Conservation (phyloP, 2,329 filamentous ascomycete genomes). For the Cercospora citrullina region DNA sequence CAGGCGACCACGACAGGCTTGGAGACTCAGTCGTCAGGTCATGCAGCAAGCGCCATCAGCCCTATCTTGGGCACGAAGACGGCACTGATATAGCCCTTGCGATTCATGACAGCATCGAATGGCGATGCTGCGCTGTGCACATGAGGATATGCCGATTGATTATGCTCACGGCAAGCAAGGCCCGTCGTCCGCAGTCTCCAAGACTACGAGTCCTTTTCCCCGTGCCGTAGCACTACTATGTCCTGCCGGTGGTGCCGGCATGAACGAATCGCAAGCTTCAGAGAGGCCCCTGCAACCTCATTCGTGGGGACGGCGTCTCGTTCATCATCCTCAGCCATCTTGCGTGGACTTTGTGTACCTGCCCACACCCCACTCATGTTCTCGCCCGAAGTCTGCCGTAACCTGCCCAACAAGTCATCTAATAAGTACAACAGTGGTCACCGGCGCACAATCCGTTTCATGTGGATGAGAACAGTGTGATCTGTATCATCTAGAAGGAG, state of each 20-base stretch:
- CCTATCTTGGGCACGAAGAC: background rate
- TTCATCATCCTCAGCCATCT: slow-evolving; percentile 16
- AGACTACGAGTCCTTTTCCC: slow-evolving; percentile 17
- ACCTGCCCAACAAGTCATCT: background rate
- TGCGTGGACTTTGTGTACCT: background rate
- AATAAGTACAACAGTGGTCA: background rate
- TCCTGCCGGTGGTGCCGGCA: slow-evolving; percentile 7
- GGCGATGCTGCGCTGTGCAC: background rate
- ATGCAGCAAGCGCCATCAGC: slow-evolving; percentile 6
- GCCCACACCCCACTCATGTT: slow-evolving; percentile 18
- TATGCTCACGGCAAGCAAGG: background rate
- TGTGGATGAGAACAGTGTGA: slow-evolving; percentile 2
- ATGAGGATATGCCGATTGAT: background rate
- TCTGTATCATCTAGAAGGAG: slow-evolving; percentile 22
- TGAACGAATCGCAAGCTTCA: slow-evolving; percentile 26
- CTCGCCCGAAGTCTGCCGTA: slow-evolving; percentile 16
- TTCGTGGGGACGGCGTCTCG: slow-evolving; percentile 21
- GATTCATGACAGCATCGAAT: background rate
- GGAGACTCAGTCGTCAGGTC: background rate
- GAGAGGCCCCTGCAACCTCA: slow-evolving; percentile 21
- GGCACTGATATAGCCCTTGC: background rate
- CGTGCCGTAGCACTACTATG: slow-evolving; percentile 11
- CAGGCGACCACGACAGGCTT: background rate
- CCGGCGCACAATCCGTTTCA: background rate
- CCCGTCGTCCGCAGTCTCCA: background rate